Evolutionary conservation across 495 filamentous ascomycete species (phyloP), one percentile per base, ranked within the genome.

Genomic region (Lophiostoma macrostomum): DNA sequence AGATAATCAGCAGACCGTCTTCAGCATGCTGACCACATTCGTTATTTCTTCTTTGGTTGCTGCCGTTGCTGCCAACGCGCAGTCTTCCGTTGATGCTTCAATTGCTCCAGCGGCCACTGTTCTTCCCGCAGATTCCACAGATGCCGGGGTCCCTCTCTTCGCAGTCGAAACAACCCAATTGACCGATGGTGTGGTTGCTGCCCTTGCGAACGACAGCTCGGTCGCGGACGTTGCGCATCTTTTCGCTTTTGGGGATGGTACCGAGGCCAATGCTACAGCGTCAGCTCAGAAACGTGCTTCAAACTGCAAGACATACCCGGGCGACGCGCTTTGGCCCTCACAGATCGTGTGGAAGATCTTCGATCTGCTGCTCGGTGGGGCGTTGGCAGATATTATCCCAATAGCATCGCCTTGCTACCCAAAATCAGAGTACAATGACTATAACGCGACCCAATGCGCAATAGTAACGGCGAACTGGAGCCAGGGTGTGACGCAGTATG

Each of bases 331-430:
- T 1, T 59, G 49, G 49, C 56, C 56, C 3, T 39, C 39, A 3
- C 27, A 48, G 18, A 14, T 27, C 22, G 28, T 39, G 2, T 59
- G 56, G 56, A 20, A 34, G 12, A 31, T 41, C 25, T 54, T 59
- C 44, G 39, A 59, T 39, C 29, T 45, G 16, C 28, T 50, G 25
- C 39, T 54, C 6, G 40, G 37, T 5, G 52, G 56, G 5, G 41
- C 39, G 4, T 28, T 59, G 4, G 12, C 16, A 7, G 7, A 19
- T 1, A 45, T 38, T 24, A 23, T 46, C 14, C 56, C 56, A 2
- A 35, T 39, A 5, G 56, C 56, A 1, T 35, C 50, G 13, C 12
- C 29, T 11, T 59, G 56, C 41, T 59, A 59, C 23, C 54, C 54
- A 16, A 14, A 32, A 13, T 39, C 50, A 10, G 27, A 30, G 14